phyloP scores from a whole-genome alignment of 352 stramenopile genomes.

The Phytophthora agathidicida region DNA sequence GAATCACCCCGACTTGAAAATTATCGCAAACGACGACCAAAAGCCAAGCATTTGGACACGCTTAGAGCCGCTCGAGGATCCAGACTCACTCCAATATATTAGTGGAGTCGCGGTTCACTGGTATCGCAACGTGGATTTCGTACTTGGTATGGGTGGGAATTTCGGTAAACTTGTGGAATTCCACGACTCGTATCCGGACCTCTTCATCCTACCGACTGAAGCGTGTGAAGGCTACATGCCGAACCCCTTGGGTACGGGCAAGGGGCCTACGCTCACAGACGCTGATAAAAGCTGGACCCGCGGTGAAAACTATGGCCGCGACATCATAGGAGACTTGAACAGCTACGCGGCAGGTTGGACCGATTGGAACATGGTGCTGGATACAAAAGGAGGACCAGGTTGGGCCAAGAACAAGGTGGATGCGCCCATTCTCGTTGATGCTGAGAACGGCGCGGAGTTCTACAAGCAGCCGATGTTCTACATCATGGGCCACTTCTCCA shows the following conservation, averaged over 20 bases:
- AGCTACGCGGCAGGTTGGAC: slow-evolving; percentile 82
- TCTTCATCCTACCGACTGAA: slow-evolving; percentile 85
- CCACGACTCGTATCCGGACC: slow-evolving; percentile 53
- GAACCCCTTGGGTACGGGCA: slow-evolving; percentile 45
- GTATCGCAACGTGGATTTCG: slow-evolving; percentile 76
- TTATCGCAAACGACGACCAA: slow-evolving; percentile 88
- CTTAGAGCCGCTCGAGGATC: slow-evolving; percentile 45
- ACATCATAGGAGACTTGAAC: slow-evolving; percentile 87
- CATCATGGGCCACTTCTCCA: slow-evolving; percentile 70
- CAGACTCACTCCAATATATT: slow-evolving; percentile 68
- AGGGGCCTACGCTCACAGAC: slow-evolving; percentile 44
- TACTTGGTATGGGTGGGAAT: slow-evolving; percentile 37
- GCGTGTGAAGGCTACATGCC: slow-evolving; percentile 67
- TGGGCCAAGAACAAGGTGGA: slow-evolving; percentile 76
- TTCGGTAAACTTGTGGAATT: slow-evolving; percentile 52
- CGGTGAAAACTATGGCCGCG: slow-evolving; percentile 77
- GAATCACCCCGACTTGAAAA: slow-evolving; percentile 80
- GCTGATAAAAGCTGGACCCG: slow-evolving; percentile 55
- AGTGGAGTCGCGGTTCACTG: slow-evolving; percentile 87
- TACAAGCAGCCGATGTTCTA: slow-evolving; percentile 88
- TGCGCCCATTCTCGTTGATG: slow-evolving; percentile 67
- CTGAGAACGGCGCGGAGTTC: slow-evolving; percentile 56
- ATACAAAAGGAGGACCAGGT: slow-evolving; percentile 71
- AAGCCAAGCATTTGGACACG: slow-evolving; percentile 62
- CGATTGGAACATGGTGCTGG: slow-evolving; percentile 89